Evolutionary conservation across 352 stramenopile genomes (phyloP), one percentile per base, ranked within the genome.

Genomic region (Globisporangium acanthophoron): DNA sequence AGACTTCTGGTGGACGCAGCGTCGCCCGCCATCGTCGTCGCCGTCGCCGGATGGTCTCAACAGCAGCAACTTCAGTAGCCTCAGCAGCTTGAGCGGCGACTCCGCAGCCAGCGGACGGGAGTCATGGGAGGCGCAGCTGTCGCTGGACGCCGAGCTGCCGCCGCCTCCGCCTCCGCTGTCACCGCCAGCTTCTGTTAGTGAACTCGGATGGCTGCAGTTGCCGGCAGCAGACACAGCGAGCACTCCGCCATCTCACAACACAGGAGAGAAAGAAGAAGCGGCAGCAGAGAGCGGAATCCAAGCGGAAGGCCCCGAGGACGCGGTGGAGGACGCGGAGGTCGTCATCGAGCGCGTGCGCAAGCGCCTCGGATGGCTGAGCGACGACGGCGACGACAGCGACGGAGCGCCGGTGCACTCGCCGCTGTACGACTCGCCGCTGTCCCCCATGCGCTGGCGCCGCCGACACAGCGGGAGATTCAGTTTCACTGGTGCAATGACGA

Each of bases 341-440:
- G 79, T 87, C 20, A 87, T 87, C 55, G 71, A 81, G 48, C 74
- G 79, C 5, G 78, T 89, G 21, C 76, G 77, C 8, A 76, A 67
- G 20, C 73, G 79, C 6, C 73, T 89, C 13, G 75, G 75, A 1
- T 79, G 69, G 72, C 48, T 37, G 40, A 54, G 41, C 46, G 45
- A 57, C 21, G 51, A 46, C 20, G 46, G 52, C n/a, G 33, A 40
- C 18, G 27, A 16, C 24, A 44, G 27, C 5, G 48, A 52, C 5
- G 21, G 3, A 24, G 2, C 18, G 3, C 11, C 18, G 11, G 20
- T 0, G 11, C 20, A 20, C 18, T 48, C 43, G 3, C 44, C 45
- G 20, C 48, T 52, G 16, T 57, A 62, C 15, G 56, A 44, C 37
- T 31, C 12, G 7, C 41, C 24, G 3, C 41, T 35, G 41, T 37